These are phyloP conservation scores for Penicillium paxilli DNA, from an alignment of 495 filamentous ascomycete species.

Conservation along the genomic window DNA sequence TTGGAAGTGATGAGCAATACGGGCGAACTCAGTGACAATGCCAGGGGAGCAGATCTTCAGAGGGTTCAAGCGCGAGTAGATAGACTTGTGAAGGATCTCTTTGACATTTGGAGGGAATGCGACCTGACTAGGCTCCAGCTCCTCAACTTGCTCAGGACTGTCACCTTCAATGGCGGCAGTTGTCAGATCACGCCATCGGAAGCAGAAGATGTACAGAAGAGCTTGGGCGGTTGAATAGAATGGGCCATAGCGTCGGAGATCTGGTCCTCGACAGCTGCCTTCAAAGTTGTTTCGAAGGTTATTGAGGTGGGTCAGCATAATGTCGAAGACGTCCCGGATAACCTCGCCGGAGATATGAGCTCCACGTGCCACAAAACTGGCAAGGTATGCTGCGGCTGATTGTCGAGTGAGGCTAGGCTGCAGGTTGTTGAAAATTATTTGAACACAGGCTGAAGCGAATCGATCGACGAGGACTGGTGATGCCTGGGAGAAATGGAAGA, in stretches of 20 bases:
- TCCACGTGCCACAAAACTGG: conserved; percentile 88
- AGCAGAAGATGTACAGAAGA: conserved; percentile 93
- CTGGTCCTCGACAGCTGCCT: conserved; percentile 71
- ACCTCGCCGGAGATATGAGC: conserved; percentile 72
- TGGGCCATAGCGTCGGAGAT: conserved; percentile 75
- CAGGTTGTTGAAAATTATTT: conserved; percentile 61
- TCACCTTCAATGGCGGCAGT: conserved; percentile 52
- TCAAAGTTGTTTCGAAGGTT: conserved; percentile 64
- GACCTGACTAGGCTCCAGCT: conserved; percentile 62
- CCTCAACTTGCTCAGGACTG: conserved; percentile 50
- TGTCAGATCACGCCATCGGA: conserved; percentile 90
- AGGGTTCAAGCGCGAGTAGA: conserved; percentile 87
- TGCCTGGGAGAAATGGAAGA: conserved; percentile 89
- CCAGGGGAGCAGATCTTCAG: conserved; percentile 92
- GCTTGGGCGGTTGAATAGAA: conserved; percentile 93
- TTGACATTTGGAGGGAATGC: conserved; percentile 73
- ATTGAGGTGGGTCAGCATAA: conserved; percentile 72
- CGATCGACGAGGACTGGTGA: conserved; percentile 71
- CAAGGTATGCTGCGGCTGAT: conserved; percentile 86
- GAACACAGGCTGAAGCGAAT: conserved; percentile 77
- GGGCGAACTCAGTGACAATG: conserved; percentile 89
- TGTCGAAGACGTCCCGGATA: conserved; percentile 73
- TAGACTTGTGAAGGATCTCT: conserved; percentile 67
- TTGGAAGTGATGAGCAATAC: conserved; percentile 76
- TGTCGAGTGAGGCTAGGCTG: conserved; percentile 71